Evolutionary conservation across 345 rosid genomes (phyloP).

Genomic region (Citrus trifoliata): DNA sequence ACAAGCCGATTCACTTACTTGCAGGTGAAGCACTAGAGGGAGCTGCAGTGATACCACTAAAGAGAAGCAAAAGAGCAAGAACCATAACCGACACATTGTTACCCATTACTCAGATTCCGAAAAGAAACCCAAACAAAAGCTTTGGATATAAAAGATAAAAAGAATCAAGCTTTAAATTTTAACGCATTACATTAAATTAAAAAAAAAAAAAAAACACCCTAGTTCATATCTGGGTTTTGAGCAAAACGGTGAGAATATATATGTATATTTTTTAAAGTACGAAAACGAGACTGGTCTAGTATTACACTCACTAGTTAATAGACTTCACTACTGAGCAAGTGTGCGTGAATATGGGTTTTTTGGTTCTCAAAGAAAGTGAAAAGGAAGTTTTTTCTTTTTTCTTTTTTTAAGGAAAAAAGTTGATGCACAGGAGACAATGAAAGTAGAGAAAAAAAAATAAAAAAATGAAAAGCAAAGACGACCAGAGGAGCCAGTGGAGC

Average conservation of each 20-base stretch:
- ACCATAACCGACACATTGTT: constrained; percentile 45
- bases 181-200: not conserved
- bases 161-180: constrained; percentile 23
- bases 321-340: not conserved
- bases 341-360: not conserved
- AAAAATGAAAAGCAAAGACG: not conserved
- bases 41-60: constrained; percentile 58
- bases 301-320: not conserved
- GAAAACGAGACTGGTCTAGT: not conserved
- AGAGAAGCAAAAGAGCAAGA: constrained; percentile 44
- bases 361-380: not conserved
- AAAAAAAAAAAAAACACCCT: constrained; percentile 13
- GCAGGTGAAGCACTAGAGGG: constrained; percentile 73
- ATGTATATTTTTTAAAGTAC: not conserved
- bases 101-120: constrained; percentile 37
- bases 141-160: constrained; percentile 7
- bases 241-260: not conserved
- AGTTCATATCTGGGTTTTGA: constrained; percentile 16
- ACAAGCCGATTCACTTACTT: constrained; percentile 46
- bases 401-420: constrained; percentile 1
- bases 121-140: constrained; percentile 6
- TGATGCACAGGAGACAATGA: constrained; percentile 6
- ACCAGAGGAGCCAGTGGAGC: constrained; percentile 2
- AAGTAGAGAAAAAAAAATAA: not conserved
- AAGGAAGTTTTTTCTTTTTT: not conserved